These are phyloP conservation scores for Syncephalis fuscata DNA, from an alignment of 371 early-diverging fungal species.

Conservation along the genomic window DNA sequence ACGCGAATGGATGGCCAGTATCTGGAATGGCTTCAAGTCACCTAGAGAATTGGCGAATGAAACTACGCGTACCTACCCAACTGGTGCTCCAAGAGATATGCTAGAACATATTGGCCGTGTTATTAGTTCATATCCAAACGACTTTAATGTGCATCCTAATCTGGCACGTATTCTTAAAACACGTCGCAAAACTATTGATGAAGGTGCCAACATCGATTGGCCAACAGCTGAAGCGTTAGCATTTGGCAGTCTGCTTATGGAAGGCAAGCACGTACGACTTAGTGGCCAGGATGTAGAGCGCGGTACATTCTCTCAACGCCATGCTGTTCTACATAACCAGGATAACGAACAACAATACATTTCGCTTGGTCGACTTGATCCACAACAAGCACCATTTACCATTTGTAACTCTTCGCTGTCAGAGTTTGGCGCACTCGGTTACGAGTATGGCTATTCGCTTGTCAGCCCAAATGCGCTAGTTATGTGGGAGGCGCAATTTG, in stretches of 20 bases:
- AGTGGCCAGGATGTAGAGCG: constrained; percentile 96
- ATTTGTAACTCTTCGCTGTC: constrained; percentile 89
- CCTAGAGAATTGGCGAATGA: constrained; percentile 68
- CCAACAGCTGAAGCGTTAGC: constrained; percentile 92
- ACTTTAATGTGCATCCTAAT: constrained; percentile 75
- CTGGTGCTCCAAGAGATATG: constrained; percentile 62
- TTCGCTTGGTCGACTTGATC: constrained; percentile 65
- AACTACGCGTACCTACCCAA: constrained; percentile 41
- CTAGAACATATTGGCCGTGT: constrained; percentile 66
- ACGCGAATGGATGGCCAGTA: constrained; percentile 87
- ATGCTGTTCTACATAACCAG: constrained; percentile 90
- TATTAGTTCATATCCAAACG: constrained; percentile 63
- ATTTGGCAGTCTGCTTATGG: constrained; percentile 76
- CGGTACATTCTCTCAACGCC: constrained; percentile 97
- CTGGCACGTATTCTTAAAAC: constrained; percentile 69
- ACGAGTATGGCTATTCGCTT: constrained; percentile 90
- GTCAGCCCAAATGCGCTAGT: constrained; percentile 84
- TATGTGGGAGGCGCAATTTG: constrained; percentile 97
- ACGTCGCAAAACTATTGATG: constrained; percentile 58
- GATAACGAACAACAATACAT: constrained; percentile 44
- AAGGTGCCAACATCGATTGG: constrained; percentile 82
- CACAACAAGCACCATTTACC: constrained; percentile 68
- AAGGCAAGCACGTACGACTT: constrained; percentile 81
- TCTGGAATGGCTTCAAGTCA: constrained; percentile 79
- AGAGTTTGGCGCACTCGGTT: constrained; percentile 92